phyloP scores from a whole-genome alignment of 441 rosid species.

The Pelargonium exstipulatum region DNA sequence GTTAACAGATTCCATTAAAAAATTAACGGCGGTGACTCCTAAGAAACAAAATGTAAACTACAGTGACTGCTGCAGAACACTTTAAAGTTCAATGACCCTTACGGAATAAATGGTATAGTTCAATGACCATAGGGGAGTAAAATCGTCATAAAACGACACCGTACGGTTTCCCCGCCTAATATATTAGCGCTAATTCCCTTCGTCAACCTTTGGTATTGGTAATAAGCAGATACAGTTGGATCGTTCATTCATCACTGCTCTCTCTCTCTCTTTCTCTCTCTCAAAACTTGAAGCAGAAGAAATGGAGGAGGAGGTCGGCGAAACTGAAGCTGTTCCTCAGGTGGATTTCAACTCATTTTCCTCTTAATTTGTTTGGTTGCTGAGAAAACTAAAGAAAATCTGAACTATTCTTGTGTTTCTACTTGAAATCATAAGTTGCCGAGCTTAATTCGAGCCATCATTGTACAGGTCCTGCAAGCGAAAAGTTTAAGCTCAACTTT shows the following conservation, averaged over 20 bases:
- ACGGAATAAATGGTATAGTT: no score
- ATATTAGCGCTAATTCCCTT: background rate
- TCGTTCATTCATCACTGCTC: background rate
- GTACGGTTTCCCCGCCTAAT: background rate
- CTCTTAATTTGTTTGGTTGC: slow-evolving; percentile 27
- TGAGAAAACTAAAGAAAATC: slow-evolving; percentile 21
- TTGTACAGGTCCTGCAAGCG: background rate
- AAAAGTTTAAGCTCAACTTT: background rate
- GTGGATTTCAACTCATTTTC: slow-evolving; percentile 26
- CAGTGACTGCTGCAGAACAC: no score
- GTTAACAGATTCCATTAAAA: no score
- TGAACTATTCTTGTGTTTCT: background rate
- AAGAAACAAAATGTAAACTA: no score
- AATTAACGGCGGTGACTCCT: no score
- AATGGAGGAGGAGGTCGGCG: slow-evolving; percentile 57
- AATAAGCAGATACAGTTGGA: background rate
- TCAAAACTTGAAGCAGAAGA: background rate
- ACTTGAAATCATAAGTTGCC: background rate
- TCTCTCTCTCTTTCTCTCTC: slow-evolving; percentile 1
- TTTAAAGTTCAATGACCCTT: no score
- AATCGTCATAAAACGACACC: background rate
- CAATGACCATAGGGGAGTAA: no score
- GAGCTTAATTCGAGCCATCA: background rate
- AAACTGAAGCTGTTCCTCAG: slow-evolving; percentile 58
- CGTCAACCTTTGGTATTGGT: background rate